Percentiles rank a stretch among this genome's conserved stretches.
Conservation (phyloP, 768 basidiomycete genomes). For the Suillus americanus region DNA sequence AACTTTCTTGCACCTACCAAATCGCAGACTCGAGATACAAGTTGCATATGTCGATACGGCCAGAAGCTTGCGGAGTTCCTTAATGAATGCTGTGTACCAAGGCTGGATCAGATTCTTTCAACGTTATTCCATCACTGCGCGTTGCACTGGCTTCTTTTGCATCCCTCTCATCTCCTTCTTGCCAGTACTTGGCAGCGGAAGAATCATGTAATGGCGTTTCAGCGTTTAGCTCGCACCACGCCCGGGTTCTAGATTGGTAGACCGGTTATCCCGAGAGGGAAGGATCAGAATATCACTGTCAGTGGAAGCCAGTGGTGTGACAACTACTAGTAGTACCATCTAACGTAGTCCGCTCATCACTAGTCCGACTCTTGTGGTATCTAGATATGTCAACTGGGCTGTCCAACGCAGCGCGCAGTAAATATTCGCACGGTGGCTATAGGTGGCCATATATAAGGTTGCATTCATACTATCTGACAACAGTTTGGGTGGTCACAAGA, state of each 20-base stretch:
- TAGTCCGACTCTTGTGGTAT: neutral
- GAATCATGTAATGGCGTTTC: neutral
- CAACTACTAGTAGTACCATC: no score
- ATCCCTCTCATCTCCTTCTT: neutral
- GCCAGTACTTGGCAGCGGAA: neutral
- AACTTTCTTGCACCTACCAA: constrained; percentile 61
- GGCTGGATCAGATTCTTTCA: no score
- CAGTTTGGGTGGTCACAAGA: neutral
- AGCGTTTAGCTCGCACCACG: neutral
- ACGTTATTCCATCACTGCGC: constrained; percentile 13
- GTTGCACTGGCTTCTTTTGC: neutral
- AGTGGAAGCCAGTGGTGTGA: neutral
- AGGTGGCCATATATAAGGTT: neutral
- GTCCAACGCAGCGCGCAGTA: neutral
- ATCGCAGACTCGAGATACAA: constrained; percentile 21
- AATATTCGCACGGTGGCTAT: neutral
- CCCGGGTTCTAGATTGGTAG: neutral
- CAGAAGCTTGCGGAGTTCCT: no score
- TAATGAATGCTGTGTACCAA: constrained; percentile 50
- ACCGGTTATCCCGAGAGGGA: neutral
- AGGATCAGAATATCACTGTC: neutral
- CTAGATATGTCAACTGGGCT: neutral
- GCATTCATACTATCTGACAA: neutral
- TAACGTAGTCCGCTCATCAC: no score
- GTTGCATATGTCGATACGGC: no score